Conservation (phyloP, 2,329 filamentous ascomycete genomes). For the Plectosphaerella sp. region DNA sequence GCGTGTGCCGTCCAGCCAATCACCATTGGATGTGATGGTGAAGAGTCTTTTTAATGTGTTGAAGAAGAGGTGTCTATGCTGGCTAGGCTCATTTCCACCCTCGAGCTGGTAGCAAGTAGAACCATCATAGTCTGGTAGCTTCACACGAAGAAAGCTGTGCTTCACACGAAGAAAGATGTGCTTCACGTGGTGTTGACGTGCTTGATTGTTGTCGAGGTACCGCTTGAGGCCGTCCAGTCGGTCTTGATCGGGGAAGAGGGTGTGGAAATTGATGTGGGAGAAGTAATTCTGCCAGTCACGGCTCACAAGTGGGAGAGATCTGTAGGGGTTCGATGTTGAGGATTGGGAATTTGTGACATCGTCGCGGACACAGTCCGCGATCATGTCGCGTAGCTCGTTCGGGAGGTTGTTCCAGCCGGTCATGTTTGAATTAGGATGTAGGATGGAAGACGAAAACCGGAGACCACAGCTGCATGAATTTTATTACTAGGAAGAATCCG, state of each 20-base stretch:
- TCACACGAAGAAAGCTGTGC: background rate
- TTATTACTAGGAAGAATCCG: too few species aligned
- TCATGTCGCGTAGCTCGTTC: too few species aligned
- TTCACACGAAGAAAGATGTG: background rate
- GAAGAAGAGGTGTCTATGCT: background rate
- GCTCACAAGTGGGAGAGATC: background rate
- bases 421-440: too few species aligned
- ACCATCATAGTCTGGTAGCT: background rate
- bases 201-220: background rate
- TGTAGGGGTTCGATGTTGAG: too few species aligned
- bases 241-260: background rate
- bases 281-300: background rate
- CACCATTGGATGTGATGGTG: background rate
- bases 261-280: background rate
- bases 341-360: too few species aligned
- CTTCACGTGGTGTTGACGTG: background rate
- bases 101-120: background rate
- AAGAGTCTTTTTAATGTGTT: background rate
- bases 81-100: background rate
- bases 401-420: too few species aligned
- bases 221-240: background rate
- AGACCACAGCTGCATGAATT: too few species aligned
- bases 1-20: too few species aligned
- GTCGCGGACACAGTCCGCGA: too few species aligned
- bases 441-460: too few species aligned